Conservation (phyloP, 208 protist species). For the Crithidia mellificae region DNA sequence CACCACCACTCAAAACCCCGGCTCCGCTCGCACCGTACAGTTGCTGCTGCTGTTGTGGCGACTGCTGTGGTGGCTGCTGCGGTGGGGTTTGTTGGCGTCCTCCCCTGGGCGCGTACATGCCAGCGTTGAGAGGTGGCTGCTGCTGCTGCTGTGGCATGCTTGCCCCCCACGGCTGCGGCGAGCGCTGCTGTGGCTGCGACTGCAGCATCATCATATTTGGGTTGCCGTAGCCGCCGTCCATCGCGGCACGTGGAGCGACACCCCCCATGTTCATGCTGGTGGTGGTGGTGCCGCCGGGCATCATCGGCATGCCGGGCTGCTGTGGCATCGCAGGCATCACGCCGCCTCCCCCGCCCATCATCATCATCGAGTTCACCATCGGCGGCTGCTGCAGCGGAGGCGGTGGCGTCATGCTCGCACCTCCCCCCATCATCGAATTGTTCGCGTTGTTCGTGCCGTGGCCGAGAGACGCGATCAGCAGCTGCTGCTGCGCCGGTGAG, state of each 20-base stretch:
- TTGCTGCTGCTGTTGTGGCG: conserved; percentile 2
- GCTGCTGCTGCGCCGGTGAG: conserved; percentile 56
- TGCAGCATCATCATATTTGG: conserved; percentile 11
- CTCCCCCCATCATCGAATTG: conserved; percentile 1
- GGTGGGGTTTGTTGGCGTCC: background rate
- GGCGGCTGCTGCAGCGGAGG: background rate
- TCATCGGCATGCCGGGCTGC: conserved; percentile 11
- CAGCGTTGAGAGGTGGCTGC: conserved; percentile 6
- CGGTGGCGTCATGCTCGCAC: background rate
- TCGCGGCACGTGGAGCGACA: too few species aligned
- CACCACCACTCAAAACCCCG: conserved; percentile 6
- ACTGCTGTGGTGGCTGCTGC: conserved; percentile 11
- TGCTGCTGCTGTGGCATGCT: background rate
- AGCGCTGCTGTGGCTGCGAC: conserved; percentile 1
- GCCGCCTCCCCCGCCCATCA: background rate
- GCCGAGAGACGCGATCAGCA: conserved; percentile 25
- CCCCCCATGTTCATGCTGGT: conserved; percentile 11
- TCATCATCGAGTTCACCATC: conserved; percentile 17
- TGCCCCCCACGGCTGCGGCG: conserved; percentile 7
- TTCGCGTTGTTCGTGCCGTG: conserved; percentile 5
- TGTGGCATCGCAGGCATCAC: too few species aligned
- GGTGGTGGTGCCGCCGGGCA: conserved; percentile 3
- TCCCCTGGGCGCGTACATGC: background rate
- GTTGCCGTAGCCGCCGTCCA: background rate
- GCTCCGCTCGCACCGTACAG: conserved; percentile 5